Base-by-base conservation (phyloP, 345 rosid genomes). In the Balakata baccata region DNA sequence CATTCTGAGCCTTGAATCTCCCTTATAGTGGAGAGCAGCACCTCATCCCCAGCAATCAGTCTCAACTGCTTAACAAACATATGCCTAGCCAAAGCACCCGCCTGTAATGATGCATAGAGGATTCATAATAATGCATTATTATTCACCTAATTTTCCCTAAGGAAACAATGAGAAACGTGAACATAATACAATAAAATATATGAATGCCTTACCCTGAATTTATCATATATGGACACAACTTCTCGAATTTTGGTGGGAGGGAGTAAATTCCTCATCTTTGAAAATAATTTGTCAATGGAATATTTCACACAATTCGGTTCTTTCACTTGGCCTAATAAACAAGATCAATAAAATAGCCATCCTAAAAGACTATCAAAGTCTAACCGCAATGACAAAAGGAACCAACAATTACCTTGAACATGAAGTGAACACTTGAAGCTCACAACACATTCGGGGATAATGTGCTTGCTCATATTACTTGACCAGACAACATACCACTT, bases 381-480 rank as follows among this genome's bases (percentile, higher is more conserved):
- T 46, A 68, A 64, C 3, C n/a, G 7, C 38, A 64, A 3, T 7
- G 41, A 16, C 23, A 66, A 64, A 65, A 47, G 20, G 43, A 51
- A 53, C 60, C 65, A 29, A 61, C 12, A 53, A 25, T 66, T 78
- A 84, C 84, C 84, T 70, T 72, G 79, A 38, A 68, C 47, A 5
- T 11, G 25, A 56, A 14, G 60, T 70, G 87, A 71, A 47, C 78
- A 77, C 29, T 68, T 88, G 74, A 76, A 86, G 80, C 86, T 86
- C 81, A 86, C 82, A 66, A 86, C 78, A 68, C 59, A 77, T 78
- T 82, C 87, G 0, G 89, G 92, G 39, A 88, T 68, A 68, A 88
- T 74, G 56, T 83, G 85, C 39, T 62, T 75, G 66, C 77, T 85
- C 83, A 81, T 77, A 64, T 75, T 80, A 38, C 68, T 49, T 49